A percentile compares a stretch with the other conserved stretches of the same genome.
Conservation (phyloP, 768 basidiomycete genomes). For the Kwoniella sp. region DNA sequence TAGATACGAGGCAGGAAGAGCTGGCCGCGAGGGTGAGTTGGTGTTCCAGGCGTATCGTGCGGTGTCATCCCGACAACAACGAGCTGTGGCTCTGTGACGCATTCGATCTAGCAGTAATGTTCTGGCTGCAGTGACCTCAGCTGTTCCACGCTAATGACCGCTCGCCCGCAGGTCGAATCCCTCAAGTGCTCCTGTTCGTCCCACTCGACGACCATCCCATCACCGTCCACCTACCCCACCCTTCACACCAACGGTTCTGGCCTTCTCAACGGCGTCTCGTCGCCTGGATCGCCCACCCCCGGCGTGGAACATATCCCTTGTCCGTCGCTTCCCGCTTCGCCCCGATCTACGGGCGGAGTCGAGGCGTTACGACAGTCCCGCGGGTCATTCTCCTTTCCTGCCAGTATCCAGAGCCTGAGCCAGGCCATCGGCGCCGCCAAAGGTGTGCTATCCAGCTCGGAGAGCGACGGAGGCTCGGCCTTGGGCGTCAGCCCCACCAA, state of each 20-base stretch:
- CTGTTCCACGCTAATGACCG: neutral
- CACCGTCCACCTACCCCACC: constrained; percentile 12
- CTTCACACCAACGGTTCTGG: constrained; percentile 2
- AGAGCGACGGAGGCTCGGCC: no score
- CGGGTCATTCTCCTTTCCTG: constrained; percentile 7
- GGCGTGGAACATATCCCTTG: constrained; percentile 21
- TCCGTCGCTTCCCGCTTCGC: constrained; percentile 11
- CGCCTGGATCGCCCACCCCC: constrained; percentile 1
- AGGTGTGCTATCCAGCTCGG: no score
- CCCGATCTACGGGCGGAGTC: constrained; percentile 21
- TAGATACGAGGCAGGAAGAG: constrained; percentile 25
- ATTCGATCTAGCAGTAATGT: no score
- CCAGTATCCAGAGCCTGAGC: neutral
- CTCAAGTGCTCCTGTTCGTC: constrained; percentile 13
- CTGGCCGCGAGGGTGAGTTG: constrained; percentile 24
- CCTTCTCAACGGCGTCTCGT: no score
- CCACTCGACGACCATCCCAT: constrained; percentile 2
- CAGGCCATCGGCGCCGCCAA: neutral
- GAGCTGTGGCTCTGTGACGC: no score
- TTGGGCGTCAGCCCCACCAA: neutral
- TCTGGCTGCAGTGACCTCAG: neutral
- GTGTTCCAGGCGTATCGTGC: no score
- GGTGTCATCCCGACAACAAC: no score
- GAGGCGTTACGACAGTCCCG: constrained; percentile 18
- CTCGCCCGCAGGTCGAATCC: constrained; percentile 13